Evolutionary conservation across 768 basidiomycete genomes (phyloP), one percentile per base, ranked within the genome.

Genomic region (Paxillus rubicundulus): DNA sequence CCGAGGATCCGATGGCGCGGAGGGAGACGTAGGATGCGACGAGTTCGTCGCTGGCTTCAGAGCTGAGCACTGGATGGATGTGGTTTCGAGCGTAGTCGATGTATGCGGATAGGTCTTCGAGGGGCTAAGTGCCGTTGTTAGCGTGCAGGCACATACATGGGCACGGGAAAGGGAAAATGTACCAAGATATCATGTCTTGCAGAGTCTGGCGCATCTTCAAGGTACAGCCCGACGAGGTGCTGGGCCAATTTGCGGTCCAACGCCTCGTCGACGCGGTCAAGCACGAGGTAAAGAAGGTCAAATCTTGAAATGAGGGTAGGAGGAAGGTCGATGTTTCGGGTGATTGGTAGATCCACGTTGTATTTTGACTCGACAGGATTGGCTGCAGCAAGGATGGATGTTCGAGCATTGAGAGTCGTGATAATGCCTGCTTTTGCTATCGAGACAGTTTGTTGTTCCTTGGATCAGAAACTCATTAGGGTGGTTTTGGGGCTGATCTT

Each of bases 371-470:
- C 92, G 24, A 98, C 90, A 1, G 97, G 97, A 66, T 99, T 98
- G 20, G 97, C 97, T 6, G 95, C 97, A 1, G 97, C 97, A 9
- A 99, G 79, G 59, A 99, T 94, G 0, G 96, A 98, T 0, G 97
- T 98, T n/a, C 97, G 81, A 0, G 97, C 97, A 62, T 99, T 99
- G 53, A 99, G 77, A 0, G 97, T 99, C 0, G 97, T 98, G 64
- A 98, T 98, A 59, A 99, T 99, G 9, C 97, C 97, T 0, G 97
- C 97, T 72, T 98, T 99, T 6, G 97, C 97, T 55, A 98, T 96
- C 4, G 95, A 98, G 17, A 98, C 96, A 1, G 96, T 98, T 85
- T 98, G 95, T 85, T 98, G 95, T 82, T 98, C 95, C 95, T 97
- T 55, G 10, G 39, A 16, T 54, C 27, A 17, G 44, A 33, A 21